Base-by-base conservation (phyloP, 2,329 filamentous ascomycete species). In the Rutstroemia sp. region DNA sequence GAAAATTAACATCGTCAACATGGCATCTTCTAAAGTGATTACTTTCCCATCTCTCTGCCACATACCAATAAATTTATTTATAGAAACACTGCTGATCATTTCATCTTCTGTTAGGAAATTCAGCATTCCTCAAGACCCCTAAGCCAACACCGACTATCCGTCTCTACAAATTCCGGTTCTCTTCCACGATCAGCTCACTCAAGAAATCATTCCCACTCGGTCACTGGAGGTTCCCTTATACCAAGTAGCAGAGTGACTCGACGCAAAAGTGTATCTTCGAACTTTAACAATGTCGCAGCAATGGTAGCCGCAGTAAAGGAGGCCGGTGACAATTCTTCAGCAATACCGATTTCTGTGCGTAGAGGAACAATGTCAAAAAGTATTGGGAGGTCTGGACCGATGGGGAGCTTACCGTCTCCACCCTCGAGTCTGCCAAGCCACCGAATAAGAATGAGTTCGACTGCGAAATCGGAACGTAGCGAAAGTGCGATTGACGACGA, bases 201-300 rank as follows among this genome's bases (percentile, higher is more conserved):
- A 46, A 86, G 91, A 69, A 85, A 83, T 65, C 89, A 91, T 75
- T 89, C 89, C 50, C 87, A 94, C 72, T 92, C 90, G 58, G 78
- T 91, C 65, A 87, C 92, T 56, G 81, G 87, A 58, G 83, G 84
- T 65, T 83, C 87, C 58, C 81, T 92, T 69, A 92, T 92, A 75
- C 76, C 85, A 65, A 86, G 83, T 71, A 88, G 96, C 73, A 88
- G 94, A 65, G 84, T 97, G 64, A 91, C 89, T 66, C 89, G 92
- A 68, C 85, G 94, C 67, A 97, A 97, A 81, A 96, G 92, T 74
- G 91, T 95, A 70, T 85, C 82, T 70, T 90, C 89, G 59, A 87
- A 84, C 62, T 82, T 86, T 49, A 79, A 82, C 71, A 92, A 88
- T 72, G 83, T 87, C 47, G 86, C 88, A 18, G 89, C 88, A 54